These are phyloP conservation scores for Barnettozyma populi DNA, from an alignment of 805 yeast genomes.

Conservation along the genomic window DNA sequence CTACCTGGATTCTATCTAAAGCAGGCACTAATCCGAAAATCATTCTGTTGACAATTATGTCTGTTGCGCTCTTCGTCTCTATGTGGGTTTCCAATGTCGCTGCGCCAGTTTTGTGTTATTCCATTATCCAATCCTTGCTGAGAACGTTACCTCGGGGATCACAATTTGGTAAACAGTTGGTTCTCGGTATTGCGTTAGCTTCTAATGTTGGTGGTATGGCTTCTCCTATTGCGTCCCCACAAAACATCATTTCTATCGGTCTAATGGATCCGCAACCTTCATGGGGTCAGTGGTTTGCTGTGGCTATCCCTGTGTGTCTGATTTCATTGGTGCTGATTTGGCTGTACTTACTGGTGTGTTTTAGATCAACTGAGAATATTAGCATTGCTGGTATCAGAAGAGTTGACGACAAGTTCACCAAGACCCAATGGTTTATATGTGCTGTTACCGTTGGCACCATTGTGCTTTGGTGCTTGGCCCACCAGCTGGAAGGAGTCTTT, in stretches of 20 bases:
- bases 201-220: conserved; percentile 96
- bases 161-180: conserved; percentile 74
- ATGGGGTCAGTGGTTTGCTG: conserved; percentile 93
- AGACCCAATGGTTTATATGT: conserved; percentile 70
- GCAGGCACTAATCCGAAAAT: conserved; percentile 85
- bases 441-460: conserved; percentile 68
- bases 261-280: conserved; percentile 78
- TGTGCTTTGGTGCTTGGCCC: conserved; percentile 83
- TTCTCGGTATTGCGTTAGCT: conserved; percentile 88
- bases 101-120: conserved; percentile 89
- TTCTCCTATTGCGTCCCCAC: conserved; percentile 96
- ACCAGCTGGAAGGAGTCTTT: conserved; percentile 60
- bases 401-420: conserved; percentile 62
- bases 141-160: conserved; percentile 78
- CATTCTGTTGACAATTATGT: conserved; percentile 76
- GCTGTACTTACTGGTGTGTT: conserved; percentile 62
- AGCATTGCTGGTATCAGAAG: conserved; percentile 42
- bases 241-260: conserved; percentile 85
- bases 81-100: conserved; percentile 98
- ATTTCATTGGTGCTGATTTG: conserved; percentile 64
- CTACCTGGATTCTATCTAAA: conserved; percentile 71
- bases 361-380: conserved; percentile 47
- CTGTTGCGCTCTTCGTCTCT: conserved; percentile 76
- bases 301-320: conserved; percentile 75
- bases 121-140: conserved; percentile 85